Evolutionary conservation across 1,284 basidiomycete genomes (phyloP).

Genomic region (Leccinum laetum): DNA sequence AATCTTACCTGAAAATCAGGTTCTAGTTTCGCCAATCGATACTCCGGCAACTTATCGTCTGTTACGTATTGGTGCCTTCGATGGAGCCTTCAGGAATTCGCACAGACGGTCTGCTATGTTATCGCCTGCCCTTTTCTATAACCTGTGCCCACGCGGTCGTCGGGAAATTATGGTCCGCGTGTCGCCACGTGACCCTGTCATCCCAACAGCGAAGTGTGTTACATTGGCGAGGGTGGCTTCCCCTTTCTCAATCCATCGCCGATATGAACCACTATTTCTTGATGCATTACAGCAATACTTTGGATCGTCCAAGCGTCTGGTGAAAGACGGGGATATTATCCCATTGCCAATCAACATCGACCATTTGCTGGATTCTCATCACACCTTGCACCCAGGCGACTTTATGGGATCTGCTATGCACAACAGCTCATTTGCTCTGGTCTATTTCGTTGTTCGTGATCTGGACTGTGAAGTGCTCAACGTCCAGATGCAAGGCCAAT

Average conservation of each 20-base stretch:
- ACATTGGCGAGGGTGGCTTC: slow-evolving; percentile 87
- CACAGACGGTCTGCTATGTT: slow-evolving; percentile 40
- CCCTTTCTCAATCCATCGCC: slow-evolving; percentile 72
- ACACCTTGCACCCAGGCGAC: slow-evolving; percentile 8
- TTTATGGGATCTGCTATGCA: slow-evolving; percentile 1
- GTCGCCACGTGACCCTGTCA: slow-evolving; percentile 39
- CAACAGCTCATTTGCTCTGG: slow-evolving; percentile 38
- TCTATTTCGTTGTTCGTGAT: slow-evolving; percentile 82
- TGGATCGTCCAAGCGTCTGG: slow-evolving; percentile 53
- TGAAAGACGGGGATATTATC: slow-evolving; percentile 84
- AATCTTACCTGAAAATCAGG: slow-evolving; percentile 16
- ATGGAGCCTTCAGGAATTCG: slow-evolving; percentile 38
- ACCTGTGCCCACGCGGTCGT: slow-evolving; percentile 22
- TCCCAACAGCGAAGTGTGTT: slow-evolving; percentile 74
- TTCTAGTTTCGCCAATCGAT: slow-evolving; percentile 26
- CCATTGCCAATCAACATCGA: slow-evolving; percentile 69
- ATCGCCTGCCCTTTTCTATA: slow-evolving; percentile 24
- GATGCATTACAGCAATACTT: slow-evolving; percentile 73
- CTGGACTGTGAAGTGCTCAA: slow-evolving; percentile 63
- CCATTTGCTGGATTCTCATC: slow-evolving; percentile 28
- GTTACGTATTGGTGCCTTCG: slow-evolving; percentile 57
- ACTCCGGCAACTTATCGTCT: slow-evolving; percentile 42
- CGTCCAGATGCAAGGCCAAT: slow-evolving; percentile 34
- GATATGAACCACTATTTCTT: slow-evolving; percentile 73
- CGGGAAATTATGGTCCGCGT: slow-evolving; percentile 35